phyloP scores from a whole-genome alignment of 306 rosid genomes.

The Medicago truncatula region MtrunA17r5.0-ANR NC_053043.1:3963501-3964000 shows the following conservation, averaged over 20 bases:
- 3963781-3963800: conserved; percentile 89
- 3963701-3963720: too few species aligned
- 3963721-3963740: too few species aligned
- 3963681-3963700: too few species aligned
- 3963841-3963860: conserved; percentile 35
- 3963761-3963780: conserved; percentile 64
- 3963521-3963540: too few species aligned
- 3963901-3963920: conserved; percentile 38
- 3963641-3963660: too few species aligned
- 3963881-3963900: conserved; percentile 15
- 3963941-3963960: background rate
- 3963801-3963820: conserved; percentile 69
- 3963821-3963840: conserved; percentile 50
- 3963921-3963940: conserved; percentile 21
- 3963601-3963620: too few species aligned
- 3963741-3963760: conserved; percentile 36
- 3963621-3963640: too few species aligned
- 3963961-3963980: conserved; percentile 38
- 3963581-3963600: too few species aligned
- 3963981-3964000: conserved; percentile 38
- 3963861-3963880: background rate
- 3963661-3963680: too few species aligned
- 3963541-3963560: too few species aligned
- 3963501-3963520: too few species aligned
- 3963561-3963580: too few species aligned